Evolutionary conservation across 2,329 filamentous ascomycete species (phyloP).

Genomic region (Epichloe sibirici): DNA sequence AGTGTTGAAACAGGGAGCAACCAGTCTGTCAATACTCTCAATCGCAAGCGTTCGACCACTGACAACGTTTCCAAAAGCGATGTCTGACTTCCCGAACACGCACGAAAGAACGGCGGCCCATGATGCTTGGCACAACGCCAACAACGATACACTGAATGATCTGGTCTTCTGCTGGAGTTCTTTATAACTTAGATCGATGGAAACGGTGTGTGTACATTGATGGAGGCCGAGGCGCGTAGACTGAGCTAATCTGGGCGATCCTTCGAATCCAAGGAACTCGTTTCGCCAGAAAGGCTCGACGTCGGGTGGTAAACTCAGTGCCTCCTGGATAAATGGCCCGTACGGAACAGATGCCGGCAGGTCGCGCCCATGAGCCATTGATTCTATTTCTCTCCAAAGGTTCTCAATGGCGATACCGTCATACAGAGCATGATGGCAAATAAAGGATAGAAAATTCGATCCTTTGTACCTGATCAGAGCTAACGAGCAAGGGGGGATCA

Average conservation of each 20-base stretch:
- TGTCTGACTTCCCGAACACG: conserved; percentile 43
- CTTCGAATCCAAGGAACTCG: conserved; percentile 39
- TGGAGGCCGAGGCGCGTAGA: conserved; percentile 11
- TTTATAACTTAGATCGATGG: conserved; percentile 25
- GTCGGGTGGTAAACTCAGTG: conserved; percentile 33
- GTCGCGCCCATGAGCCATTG: conserved; percentile 31
- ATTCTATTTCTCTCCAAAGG: conserved; percentile 60
- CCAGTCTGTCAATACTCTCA: conserved; percentile 54
- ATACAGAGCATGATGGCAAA: conserved; percentile 72
- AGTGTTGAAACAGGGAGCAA: conserved; percentile 92
- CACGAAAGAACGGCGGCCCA: conserved; percentile 56
- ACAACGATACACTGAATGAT: conserved; percentile 44
- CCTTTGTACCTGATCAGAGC: conserved; percentile 25
- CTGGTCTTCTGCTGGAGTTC: conserved; percentile 37
- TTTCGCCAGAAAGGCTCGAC: conserved; percentile 55
- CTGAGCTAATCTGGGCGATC: conserved; percentile 16
- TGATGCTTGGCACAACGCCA: conserved; percentile 57
- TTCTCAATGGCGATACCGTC: conserved; percentile 66
- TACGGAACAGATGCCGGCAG: conserved; percentile 44
- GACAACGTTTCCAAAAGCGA: conserved; percentile 82
- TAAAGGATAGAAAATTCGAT: conserved; percentile 30
- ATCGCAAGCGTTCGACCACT: conserved; percentile 61
- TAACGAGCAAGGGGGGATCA: conserved; percentile 32
- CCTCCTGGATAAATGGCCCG: conserved; percentile 48
- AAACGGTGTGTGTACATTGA: conserved; percentile 17